A percentile compares a stretch with the other conserved stretches of the same genome.
phyloP scores from a whole-genome alignment of 2,329 filamentous ascomycete species.

The Plenodomus lindquistii region DNA sequence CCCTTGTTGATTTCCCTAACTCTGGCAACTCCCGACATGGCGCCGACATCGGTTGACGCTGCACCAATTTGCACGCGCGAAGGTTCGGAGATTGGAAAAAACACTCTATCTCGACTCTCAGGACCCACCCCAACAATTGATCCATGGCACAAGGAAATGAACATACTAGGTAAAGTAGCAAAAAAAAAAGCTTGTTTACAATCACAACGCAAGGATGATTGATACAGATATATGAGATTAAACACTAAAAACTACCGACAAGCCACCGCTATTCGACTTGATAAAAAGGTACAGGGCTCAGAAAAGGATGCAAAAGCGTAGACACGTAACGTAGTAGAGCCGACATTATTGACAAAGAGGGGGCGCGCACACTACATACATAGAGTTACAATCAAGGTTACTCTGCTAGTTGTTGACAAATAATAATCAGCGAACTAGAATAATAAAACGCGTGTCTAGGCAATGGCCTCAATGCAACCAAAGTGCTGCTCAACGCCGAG shows the following conservation, averaged over 20 bases:
- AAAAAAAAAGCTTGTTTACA: constrained; percentile 3
- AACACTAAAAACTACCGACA: constrained; percentile 16
- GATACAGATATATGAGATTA: constrained; percentile 10
- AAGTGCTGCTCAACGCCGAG: constrained; percentile 81
- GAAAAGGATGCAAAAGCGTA: constrained; percentile 10
- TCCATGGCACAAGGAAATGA: too few relatives aligned
- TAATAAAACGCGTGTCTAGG: too few relatives aligned
- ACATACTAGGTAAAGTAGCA: too few relatives aligned
- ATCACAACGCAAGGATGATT: background rate
- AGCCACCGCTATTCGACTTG: constrained; percentile 14
- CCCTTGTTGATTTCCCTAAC: too few relatives aligned
- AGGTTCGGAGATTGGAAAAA: too few relatives aligned
- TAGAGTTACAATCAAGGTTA: constrained; percentile 11
- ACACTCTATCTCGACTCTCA: too few relatives aligned
- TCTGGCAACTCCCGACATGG: too few relatives aligned
- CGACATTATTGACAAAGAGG: constrained; percentile 8
- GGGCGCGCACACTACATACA: constrained; percentile 6
- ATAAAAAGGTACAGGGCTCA: constrained; percentile 2
- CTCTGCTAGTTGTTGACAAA: background rate
- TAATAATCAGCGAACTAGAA: constrained; percentile 1
- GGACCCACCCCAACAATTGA: background rate
- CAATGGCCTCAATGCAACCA: constrained; percentile 63
- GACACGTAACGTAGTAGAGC: constrained; percentile 15
- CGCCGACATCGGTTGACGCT: too few relatives aligned
- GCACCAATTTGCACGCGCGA: too few relatives aligned